These are phyloP conservation scores for Leccinum imitatum DNA, from an alignment of 768 basidiomycete genomes.

Conservation along the genomic window DNA sequence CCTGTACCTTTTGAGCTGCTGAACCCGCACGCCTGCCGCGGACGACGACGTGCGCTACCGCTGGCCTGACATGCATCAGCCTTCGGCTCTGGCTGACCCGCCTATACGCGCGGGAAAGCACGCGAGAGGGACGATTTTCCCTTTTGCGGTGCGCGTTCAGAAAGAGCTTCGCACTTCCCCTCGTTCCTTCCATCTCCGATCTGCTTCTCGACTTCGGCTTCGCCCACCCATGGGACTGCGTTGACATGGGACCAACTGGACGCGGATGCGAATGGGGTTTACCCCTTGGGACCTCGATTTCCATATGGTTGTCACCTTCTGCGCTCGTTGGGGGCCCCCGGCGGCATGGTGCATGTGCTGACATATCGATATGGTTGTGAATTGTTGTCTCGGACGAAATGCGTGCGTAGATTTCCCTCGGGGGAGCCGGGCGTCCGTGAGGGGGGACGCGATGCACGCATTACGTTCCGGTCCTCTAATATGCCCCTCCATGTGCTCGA, in stretches of 20 bases:
- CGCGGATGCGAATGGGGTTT: constrained; percentile 9
- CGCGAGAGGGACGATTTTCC: constrained; percentile 12
- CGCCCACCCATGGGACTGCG: constrained; percentile 4
- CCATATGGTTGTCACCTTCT: not conserved
- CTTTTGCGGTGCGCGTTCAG: constrained; percentile 12
- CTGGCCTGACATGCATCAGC: constrained; percentile 4
- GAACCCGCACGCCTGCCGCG: not conserved
- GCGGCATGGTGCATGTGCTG: constrained; percentile 5
- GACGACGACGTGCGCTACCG: not conserved
- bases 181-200: constrained; percentile 25
- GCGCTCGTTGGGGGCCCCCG: not conserved
- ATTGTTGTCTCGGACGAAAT: not conserved
- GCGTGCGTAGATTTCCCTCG: not conserved
- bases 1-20: not conserved
- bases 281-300: not conserved
- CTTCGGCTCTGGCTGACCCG: not conserved
- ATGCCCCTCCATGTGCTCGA: constrained; percentile 12
- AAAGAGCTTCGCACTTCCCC: constrained; percentile 13
- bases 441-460: not conserved
- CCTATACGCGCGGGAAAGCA: not conserved
- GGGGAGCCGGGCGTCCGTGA: not conserved
- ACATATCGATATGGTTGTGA: not conserved
- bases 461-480: constrained; percentile 11
- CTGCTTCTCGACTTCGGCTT: constrained; percentile 24
- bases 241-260: constrained; percentile 17